phyloP scores from a whole-genome alignment of 2,329 filamentous ascomycete genomes.

The Scleromitrula shiraiana region DNA sequence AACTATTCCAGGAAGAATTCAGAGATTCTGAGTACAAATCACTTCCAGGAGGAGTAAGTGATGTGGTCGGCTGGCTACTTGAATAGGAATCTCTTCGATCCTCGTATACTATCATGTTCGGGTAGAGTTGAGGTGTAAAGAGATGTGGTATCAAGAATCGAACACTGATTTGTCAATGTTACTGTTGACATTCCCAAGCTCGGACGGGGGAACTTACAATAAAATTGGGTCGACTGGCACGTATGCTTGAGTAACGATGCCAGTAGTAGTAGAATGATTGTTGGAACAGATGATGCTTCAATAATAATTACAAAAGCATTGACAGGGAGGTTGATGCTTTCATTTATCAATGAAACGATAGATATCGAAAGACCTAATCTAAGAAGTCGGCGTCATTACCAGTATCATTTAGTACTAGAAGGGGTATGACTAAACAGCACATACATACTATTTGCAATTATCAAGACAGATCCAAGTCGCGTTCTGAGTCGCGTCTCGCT shows the following conservation, averaged over 20 bases:
- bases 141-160: background rate
- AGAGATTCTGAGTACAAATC: constrained; percentile 4
- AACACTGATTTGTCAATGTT: background rate
- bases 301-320: constrained; percentile 10
- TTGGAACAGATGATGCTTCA: constrained; percentile 9
- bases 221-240: background rate
- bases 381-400: constrained; percentile 10
- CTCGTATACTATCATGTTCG: constrained; percentile 1
- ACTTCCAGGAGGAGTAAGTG: constrained; percentile 4
- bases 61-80: background rate
- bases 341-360: constrained; percentile 18
- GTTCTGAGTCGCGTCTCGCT: constrained; percentile 16
- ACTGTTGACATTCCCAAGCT: background rate
- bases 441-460: constrained; percentile 18
- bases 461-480: constrained; percentile 16
- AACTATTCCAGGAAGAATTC: constrained; percentile 8
- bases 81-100: constrained; percentile 1
- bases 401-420: constrained; percentile 11
- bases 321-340: constrained; percentile 13
- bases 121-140: background rate
- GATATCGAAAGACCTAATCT: background rate
- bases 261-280: no score
- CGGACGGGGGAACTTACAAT: background rate
- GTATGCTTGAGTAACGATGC: background rate
- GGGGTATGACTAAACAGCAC: constrained; percentile 15